phyloP scores from a whole-genome alignment of 345 rosid species.

The Eucalyptus leucophloia region DNA sequence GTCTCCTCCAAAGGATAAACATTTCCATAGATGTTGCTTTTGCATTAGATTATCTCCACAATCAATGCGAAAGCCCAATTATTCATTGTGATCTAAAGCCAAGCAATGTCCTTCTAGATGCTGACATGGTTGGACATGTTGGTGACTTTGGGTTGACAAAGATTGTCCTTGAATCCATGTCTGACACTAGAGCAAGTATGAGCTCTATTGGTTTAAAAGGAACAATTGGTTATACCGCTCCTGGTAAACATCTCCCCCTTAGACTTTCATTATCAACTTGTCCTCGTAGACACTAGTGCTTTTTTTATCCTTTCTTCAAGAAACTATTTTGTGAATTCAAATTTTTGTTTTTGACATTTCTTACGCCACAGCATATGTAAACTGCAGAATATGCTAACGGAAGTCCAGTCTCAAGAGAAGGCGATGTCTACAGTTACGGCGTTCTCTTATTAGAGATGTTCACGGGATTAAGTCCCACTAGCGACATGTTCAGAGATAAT shows the following conservation, averaged over 20 bases:
- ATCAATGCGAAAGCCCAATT: background rate
- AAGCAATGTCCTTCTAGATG: background rate
- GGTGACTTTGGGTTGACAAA: background rate
- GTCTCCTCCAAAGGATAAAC: background rate
- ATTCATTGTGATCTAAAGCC: background rate
- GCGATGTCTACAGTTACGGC: background rate
- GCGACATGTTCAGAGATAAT: background rate
- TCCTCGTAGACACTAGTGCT: background rate
- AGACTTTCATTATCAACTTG: background rate
- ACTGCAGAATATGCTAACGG: background rate
- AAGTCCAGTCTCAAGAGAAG: background rate
- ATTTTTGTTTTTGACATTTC: background rate
- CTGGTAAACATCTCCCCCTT: background rate
- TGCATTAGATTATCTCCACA: background rate
- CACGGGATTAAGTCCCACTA: background rate
- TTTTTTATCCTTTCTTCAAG: background rate
- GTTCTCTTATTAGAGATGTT: background rate
- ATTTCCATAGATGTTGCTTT: background rate
- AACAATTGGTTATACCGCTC: background rate
- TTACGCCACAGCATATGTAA: background rate
- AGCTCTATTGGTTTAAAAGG: background rate
- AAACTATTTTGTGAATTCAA: background rate
- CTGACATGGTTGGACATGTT: background rate
- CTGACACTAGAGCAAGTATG: background rate
- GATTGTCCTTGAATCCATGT: background rate